Evolutionary conservation across 139 green algal genomes (phyloP).

Genomic region (Eudorina sp.): DNA sequence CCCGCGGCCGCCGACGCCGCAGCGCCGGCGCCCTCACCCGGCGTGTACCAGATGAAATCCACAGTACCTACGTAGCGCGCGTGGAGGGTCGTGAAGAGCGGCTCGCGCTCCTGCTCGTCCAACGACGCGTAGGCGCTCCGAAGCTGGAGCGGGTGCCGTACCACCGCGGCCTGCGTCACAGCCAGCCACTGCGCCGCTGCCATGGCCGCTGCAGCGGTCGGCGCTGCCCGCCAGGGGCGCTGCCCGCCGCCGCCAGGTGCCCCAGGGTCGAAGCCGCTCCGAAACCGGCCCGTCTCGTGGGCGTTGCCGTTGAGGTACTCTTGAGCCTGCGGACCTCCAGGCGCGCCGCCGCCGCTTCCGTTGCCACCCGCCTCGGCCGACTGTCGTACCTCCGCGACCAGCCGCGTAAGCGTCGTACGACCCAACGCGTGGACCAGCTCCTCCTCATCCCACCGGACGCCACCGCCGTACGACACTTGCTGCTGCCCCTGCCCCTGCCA

Average conservation of each 20-base stretch:
- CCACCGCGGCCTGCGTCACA: slow-evolving; percentile 12
- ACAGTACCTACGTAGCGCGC: slow-evolving; percentile 54
- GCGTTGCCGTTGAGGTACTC: neutral
- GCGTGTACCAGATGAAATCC: slow-evolving; percentile 66
- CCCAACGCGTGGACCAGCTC: slow-evolving; percentile 25
- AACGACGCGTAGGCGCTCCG: slow-evolving; percentile 56
- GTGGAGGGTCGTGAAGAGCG: slow-evolving; percentile 53
- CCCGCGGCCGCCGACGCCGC: neutral
- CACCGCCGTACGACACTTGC: neutral
- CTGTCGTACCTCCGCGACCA: neutral
- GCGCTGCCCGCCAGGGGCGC: neutral
- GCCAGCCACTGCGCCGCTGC: neutral
- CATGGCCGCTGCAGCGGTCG: neutral
- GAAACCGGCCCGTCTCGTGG: neutral
- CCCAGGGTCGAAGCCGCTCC: neutral
- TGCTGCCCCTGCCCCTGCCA: neutral
- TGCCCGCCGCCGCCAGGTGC: neutral
- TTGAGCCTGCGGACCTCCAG: too few relatives aligned
- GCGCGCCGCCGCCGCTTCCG: neutral
- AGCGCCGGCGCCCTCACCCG: neutral
- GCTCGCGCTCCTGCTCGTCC: slow-evolving; percentile 14
- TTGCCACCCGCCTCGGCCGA: neutral
- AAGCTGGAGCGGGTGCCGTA: slow-evolving; percentile 54
- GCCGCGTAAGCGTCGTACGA: neutral
- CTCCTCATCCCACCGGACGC: slow-evolving; percentile 1